These are phyloP conservation scores for Aspergillus ruber DNA, from an alignment of 2,329 filamentous ascomycete species.

Conservation along the genomic window DNA sequence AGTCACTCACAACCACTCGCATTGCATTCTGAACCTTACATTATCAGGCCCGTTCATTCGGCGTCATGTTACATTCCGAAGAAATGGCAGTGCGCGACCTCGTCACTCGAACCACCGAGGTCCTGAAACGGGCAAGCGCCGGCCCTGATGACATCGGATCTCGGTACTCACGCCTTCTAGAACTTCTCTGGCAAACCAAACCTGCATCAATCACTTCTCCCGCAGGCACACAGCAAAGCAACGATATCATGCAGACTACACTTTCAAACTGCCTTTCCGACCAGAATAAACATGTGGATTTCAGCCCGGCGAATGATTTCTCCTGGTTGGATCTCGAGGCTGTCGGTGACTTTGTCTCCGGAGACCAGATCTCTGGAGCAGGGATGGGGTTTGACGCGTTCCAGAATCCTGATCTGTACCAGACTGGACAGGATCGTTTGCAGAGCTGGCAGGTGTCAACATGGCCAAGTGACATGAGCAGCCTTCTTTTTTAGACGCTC, in stretches of 20 bases:
- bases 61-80: slow-evolving; percentile 51
- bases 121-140: slow-evolving; percentile 53
- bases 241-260: slow-evolving; percentile 26
- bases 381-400: slow-evolving; percentile 31
- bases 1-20: neutral
- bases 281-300: slow-evolving; percentile 28
- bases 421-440: slow-evolving; percentile 24
- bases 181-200: slow-evolving; percentile 53
- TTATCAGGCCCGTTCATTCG: slow-evolving; percentile 49
- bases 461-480: slow-evolving; percentile 38
- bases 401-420: slow-evolving; percentile 26
- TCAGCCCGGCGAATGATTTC: slow-evolving; percentile 50
- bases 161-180: slow-evolving; percentile 55
- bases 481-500: slow-evolving; percentile 25
- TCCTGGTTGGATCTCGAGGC: slow-evolving; percentile 58
- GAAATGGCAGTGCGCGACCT: slow-evolving; percentile 52
- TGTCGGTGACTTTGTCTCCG: slow-evolving; percentile 51
- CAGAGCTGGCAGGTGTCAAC: slow-evolving; percentile 32
- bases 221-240: slow-evolving; percentile 22
- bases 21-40: neutral
- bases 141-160: slow-evolving; percentile 55
- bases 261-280: slow-evolving; percentile 30
- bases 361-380: slow-evolving; percentile 33
- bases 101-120: slow-evolving; percentile 53
- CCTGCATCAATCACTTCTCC: slow-evolving; percentile 20